phyloP scores from a whole-genome alignment of 768 basidiomycete species.

The Amanita muscaria region DNA sequence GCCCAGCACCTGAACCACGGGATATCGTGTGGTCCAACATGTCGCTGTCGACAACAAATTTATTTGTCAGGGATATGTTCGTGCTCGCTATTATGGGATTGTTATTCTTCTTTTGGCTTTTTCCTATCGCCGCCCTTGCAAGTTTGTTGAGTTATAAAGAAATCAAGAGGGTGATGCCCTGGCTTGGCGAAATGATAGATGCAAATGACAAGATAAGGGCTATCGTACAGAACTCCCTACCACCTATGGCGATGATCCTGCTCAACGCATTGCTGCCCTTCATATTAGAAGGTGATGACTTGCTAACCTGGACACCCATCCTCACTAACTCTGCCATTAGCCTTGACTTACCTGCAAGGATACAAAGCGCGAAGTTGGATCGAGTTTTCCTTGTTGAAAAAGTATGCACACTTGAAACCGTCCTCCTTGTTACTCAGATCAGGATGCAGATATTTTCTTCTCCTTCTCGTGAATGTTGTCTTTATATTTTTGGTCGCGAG shows the following conservation, averaged over 20 bases:
- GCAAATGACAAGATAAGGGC: conserved; percentile 71
- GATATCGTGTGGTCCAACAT: conserved; percentile 96
- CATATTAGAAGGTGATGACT: conserved; percentile 65
- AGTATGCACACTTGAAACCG: conserved; percentile 38
- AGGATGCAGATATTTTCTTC: conserved; percentile 74
- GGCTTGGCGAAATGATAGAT: conserved; percentile 81
- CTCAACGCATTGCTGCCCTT: conserved; percentile 88
- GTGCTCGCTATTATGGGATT: conserved; percentile 62
- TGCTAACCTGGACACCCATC: neutral
- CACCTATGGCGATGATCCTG: conserved; percentile 81
- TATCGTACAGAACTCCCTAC: conserved; percentile 90
- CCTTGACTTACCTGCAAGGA: conserved; percentile 85
- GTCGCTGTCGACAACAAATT: conserved; percentile 47
- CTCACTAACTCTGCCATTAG: conserved; percentile 18
- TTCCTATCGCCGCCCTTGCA: conserved; percentile 84
- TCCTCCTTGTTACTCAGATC: conserved; percentile 6
- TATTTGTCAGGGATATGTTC: conserved; percentile 60
- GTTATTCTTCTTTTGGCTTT: conserved; percentile 84
- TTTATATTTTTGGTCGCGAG: conserved; percentile 91
- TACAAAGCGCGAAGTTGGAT: conserved; percentile 86
- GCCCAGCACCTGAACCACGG: conserved; percentile 84
- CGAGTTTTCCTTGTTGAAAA: conserved; percentile 86
- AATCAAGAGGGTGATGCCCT: conserved; percentile 84
- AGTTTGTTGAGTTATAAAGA: conserved; percentile 86
- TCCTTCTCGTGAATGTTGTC: conserved; percentile 85